phyloP scores from a whole-genome alignment of 1,284 basidiomycete genomes.

The Stereum hirsutum region DNA sequence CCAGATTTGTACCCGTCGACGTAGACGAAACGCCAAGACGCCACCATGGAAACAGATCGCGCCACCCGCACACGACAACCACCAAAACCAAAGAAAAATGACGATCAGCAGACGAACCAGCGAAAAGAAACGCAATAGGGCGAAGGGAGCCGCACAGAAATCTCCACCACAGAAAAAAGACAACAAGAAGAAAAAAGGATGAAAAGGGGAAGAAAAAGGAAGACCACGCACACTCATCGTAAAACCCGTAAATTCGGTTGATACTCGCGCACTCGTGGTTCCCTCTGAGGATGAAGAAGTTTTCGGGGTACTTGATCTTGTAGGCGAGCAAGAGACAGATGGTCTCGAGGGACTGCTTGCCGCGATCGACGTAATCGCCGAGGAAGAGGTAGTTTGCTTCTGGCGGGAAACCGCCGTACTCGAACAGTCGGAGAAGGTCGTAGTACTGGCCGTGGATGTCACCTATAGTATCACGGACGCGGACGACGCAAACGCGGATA shows the following conservation, averaged over 20 bases:
- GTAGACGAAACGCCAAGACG: too few relatives aligned
- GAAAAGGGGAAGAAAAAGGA: constrained; percentile 5
- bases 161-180: too few relatives aligned
- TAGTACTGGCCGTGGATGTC: constrained; percentile 97
- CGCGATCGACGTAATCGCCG: constrained; percentile 92
- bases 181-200: background rate
- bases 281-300: constrained; percentile 92
- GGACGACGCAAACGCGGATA: too few relatives aligned
- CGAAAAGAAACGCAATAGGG: too few relatives aligned
- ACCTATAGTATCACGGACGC: too few relatives aligned
- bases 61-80: too few relatives aligned
- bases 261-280: constrained; percentile 95
- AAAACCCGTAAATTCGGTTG: constrained; percentile 95
- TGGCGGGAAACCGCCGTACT: constrained; percentile 93
- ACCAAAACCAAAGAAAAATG: too few relatives aligned
- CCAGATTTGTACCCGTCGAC: background rate
- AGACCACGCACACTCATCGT: constrained; percentile 82
- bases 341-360: constrained; percentile 91
- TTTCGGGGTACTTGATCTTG: constrained; percentile 99
- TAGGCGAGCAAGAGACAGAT: constrained; percentile 88
- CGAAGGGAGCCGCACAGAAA: too few relatives aligned
- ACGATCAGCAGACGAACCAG: too few relatives aligned
- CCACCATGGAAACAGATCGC: too few relatives aligned
- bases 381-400: constrained; percentile 96
- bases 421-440: constrained; percentile 87